Conservation (phyloP, 192 early-diverging fungal species). For the Coemansia sp. region DNA sequence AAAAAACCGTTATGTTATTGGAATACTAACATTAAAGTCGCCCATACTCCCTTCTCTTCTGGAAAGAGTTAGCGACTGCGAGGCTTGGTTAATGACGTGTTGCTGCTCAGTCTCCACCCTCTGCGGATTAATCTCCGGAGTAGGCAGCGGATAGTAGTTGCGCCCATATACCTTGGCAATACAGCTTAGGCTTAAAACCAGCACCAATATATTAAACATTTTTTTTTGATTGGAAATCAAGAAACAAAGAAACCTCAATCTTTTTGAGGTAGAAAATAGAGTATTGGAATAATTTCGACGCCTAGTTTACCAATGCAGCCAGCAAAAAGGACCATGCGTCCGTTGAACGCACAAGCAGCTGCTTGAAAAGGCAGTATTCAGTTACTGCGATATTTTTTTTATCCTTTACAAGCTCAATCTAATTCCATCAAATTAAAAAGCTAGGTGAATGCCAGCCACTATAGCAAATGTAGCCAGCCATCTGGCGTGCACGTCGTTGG, state of each 20-base stretch:
- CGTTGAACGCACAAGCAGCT: conserved; percentile 3
- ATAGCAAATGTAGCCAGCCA: not conserved
- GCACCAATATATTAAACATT: too few relatives aligned
- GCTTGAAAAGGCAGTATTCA: conserved; percentile 1
- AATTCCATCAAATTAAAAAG: not conserved
- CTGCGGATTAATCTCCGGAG: conserved; percentile 13
- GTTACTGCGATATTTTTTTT: not conserved
- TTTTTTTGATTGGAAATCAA: too few relatives aligned
- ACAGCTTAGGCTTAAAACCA: too few relatives aligned
- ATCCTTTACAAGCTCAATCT: not conserved
- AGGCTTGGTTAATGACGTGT: not conserved
- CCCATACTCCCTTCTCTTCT: conserved; percentile 15
- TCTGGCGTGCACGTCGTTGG: not conserved
- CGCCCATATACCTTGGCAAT: not conserved
- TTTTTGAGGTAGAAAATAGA: not conserved
- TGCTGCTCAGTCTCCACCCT: not conserved
- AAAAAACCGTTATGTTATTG: conserved; percentile 8
- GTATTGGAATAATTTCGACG: not conserved
- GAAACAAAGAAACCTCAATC: not conserved
- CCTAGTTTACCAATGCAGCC: conserved; percentile 7
- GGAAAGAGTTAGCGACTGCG: not conserved
- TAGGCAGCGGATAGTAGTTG: conserved; percentile 29
- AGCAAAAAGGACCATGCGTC: conserved; percentile 3
- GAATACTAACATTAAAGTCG: conserved; percentile 44
- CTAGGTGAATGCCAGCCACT: not conserved